Evolutionary conservation across 1,284 basidiomycete species (phyloP), one percentile per base, ranked within the genome.

Genomic region (Moesziomyces sp.): DNA sequence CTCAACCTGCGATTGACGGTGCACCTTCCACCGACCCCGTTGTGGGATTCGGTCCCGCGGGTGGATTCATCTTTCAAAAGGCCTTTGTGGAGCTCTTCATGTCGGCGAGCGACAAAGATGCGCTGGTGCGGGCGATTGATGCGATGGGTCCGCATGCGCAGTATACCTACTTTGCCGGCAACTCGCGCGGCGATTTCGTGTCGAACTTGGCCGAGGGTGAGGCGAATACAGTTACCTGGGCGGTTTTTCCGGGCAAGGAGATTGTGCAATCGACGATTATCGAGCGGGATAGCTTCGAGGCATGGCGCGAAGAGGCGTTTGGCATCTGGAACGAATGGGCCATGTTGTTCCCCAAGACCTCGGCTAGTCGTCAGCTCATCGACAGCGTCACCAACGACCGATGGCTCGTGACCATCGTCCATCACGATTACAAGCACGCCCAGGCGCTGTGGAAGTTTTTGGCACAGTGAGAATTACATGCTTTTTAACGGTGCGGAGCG

Each of bases 21-120:
- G 73, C 74, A n/a, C 61, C 74, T 10, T 79, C 76, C 19, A 68
- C 66, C 13, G 83, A 84, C 81, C 87, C 89, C 14, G 86, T 91
- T 0, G 90, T 95, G 65, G 97, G 96, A 1, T 99, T 96, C 91
- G 96, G 96, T 6, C 97, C 96, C 7, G 87, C 88, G 49, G 91
- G 90, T 11, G 96, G 96, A 5, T 95, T 94, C 85, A 92, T 99
- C 14, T 99, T 93, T 85, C 97, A 99, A 85, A 99, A 99, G 85
- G 89, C 92, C 5, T 99, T 98, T 82, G 94, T 98, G 7, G 96
- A 99, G 85, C 96, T 98, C 84, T 99, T 99, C 83, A 91, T 92
- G 43, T 81, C 78, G 7, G 87, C 88, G 49, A 84, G 87, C 19
- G 90, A 91, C 70, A 89, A 97, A 23, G 86, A 90, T 42, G 81